phyloP scores from a whole-genome alignment of 108 stramenopile species.

The Heterococcus sp. region DNA sequence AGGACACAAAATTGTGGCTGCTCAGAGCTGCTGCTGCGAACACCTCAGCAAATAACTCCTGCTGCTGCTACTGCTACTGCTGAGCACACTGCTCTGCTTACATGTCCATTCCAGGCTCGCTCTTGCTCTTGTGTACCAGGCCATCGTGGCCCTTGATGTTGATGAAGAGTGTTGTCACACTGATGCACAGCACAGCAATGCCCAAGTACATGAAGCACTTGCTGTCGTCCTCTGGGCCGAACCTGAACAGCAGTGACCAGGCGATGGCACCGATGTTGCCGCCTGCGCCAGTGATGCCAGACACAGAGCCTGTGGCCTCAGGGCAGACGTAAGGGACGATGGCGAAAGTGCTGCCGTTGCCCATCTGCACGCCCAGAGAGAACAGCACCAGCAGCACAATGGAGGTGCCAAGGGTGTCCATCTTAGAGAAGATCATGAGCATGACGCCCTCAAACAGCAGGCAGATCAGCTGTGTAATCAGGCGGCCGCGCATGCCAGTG shows the following conservation, averaged over 20 bases:
- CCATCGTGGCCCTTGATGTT: conserved; percentile 19
- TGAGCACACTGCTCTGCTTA: no score
- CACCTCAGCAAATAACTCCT: no score
- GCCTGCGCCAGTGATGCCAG: conserved; percentile 77
- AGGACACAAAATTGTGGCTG: background rate
- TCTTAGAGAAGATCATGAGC: conserved; percentile 67
- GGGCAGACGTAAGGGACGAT: conserved; percentile 81
- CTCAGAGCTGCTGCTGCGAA: background rate
- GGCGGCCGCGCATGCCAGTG: conserved; percentile 71
- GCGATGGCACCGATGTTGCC: conserved; percentile 76
- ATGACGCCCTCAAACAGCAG: conserved; percentile 63
- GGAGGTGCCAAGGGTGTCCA: conserved; percentile 50
- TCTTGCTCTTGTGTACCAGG: background rate
- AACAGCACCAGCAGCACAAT: conserved; percentile 72
- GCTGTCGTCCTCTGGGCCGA: background rate
- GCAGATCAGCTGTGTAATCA: conserved; percentile 57
- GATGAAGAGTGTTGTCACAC: conserved; percentile 1
- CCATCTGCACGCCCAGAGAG: conserved; percentile 72
- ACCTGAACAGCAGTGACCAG: conserved; percentile 42
- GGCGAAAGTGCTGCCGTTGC: conserved; percentile 70
- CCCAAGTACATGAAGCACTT: background rate
- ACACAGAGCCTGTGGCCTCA: conserved; percentile 66
- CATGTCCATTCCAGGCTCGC: no score
- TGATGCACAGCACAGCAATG: background rate
- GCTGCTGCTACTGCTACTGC: background rate